Conservation (phyloP, 768 basidiomycete genomes). For the Russula sp. region DNA sequence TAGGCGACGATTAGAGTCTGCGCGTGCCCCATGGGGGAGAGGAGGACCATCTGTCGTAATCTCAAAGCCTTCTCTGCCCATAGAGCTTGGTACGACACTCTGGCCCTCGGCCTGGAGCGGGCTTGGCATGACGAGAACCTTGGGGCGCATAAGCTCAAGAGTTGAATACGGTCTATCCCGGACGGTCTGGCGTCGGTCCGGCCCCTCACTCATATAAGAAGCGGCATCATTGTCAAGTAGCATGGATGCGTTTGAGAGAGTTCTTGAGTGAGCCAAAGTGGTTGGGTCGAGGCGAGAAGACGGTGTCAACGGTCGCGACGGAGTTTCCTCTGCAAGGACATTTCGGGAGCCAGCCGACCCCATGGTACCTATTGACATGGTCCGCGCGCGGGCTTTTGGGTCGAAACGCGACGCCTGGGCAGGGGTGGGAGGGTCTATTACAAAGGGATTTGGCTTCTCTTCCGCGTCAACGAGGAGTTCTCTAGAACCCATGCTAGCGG, state of each 20-base stretch:
- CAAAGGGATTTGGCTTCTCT: slow-evolving; percentile 33
- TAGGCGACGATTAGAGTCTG: slow-evolving; percentile 43
- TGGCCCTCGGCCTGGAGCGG: slow-evolving; percentile 56
- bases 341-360: slow-evolving; percentile 34
- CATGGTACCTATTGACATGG: slow-evolving; percentile 44
- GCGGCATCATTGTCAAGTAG: slow-evolving; percentile 49
- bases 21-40: slow-evolving; percentile 66
- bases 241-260: slow-evolving; percentile 58
- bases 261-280: slow-evolving; percentile 48
- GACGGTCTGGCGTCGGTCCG: slow-evolving; percentile 22
- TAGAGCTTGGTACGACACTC: slow-evolving; percentile 32
- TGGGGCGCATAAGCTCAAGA: slow-evolving; percentile 76
- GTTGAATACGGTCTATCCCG: slow-evolving; percentile 64
- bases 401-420: slow-evolving; percentile 40
- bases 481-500: slow-evolving; percentile 46
- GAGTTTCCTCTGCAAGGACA: slow-evolving; percentile 42
- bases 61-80: slow-evolving; percentile 54
- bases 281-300: slow-evolving; percentile 82
- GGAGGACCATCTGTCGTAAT: slow-evolving; percentile 67
- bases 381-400: slow-evolving; percentile 37
- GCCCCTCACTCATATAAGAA: slow-evolving; percentile 34
- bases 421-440: slow-evolving; percentile 35
- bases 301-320: slow-evolving; percentile 53
- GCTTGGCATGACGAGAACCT: slow-evolving; percentile 92
- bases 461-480: slow-evolving; percentile 37